These are phyloP conservation scores for Rhizophagus clarus DNA, from an alignment of 192 early-diverging fungal species.

Conservation along the genomic window DNA sequence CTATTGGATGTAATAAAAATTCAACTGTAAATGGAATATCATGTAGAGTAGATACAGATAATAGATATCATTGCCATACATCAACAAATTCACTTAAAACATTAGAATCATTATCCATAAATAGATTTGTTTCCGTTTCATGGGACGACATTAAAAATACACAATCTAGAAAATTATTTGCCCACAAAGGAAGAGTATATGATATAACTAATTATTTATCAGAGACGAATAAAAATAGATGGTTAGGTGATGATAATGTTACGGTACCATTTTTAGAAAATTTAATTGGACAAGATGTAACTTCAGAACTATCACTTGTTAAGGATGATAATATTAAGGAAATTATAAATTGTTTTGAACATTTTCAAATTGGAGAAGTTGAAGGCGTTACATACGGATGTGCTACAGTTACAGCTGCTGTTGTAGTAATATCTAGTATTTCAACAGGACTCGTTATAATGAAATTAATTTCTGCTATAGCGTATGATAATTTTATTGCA, in stretches of 20 bases:
- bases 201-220: conserved; percentile 44
- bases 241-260: conserved; percentile 10
- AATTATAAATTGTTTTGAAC: background rate
- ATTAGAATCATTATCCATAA: background rate
- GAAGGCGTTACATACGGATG: conserved; percentile 1
- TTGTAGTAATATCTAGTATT: background rate
- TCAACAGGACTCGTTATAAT: background rate
- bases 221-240: background rate
- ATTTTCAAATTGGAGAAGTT: conserved; percentile 18
- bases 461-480: background rate
- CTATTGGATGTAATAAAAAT: conserved; percentile 8
- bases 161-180: background rate
- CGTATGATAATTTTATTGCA: background rate
- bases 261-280: background rate
- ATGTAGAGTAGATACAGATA: background rate
- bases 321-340: background rate
- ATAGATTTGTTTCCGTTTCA: background rate
- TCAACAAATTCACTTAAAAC: background rate
- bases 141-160: conserved; percentile 14
- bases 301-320: background rate
- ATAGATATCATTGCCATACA: conserved; percentile 18
- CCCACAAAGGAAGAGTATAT: conserved; percentile 33
- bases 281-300: conserved; percentile 4
- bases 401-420: background rate
- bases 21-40: background rate